phyloP scores from a whole-genome alignment of 1,284 basidiomycete genomes.

The Tausonia pullulans region DNA sequence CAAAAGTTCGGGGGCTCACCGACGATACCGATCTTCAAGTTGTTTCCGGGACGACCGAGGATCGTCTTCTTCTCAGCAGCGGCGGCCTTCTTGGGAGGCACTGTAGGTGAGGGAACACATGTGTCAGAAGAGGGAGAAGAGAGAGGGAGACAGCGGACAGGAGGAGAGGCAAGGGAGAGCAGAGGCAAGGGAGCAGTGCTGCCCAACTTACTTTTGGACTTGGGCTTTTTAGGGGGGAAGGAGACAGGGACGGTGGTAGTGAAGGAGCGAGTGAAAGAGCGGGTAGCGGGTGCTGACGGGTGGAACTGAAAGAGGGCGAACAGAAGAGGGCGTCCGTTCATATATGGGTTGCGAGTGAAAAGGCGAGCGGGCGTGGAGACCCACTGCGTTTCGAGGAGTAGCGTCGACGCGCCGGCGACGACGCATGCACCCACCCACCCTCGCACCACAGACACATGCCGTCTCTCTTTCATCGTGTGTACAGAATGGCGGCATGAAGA shows the following conservation, averaged over 20 bases:
- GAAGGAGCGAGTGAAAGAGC: conserved; percentile 5
- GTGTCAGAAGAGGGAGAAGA: not conserved
- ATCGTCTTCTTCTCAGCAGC: conserved; percentile 68
- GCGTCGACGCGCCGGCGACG: too few species aligned
- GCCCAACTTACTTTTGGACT: not conserved
- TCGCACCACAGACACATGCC: too few species aligned
- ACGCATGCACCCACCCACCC: too few species aligned
- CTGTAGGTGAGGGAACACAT: conserved; percentile 27
- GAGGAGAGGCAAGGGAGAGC: not conserved
- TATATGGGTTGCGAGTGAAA: too few species aligned
- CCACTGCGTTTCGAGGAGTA: too few species aligned
- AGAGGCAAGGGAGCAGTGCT: not conserved
- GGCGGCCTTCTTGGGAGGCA: conserved; percentile 68
- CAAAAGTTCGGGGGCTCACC: conserved; percentile 44
- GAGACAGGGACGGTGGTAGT: not conserved
- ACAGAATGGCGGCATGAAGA: too few species aligned
- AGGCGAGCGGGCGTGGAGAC: too few species aligned
- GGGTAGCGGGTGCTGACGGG: too few species aligned
- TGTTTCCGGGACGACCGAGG: conserved; percentile 83
- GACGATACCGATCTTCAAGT: conserved; percentile 79
- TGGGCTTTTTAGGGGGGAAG: not conserved
- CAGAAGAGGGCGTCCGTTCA: too few species aligned
- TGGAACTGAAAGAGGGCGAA: too few species aligned
- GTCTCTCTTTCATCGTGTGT: too few species aligned
- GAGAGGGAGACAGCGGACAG: not conserved